Evolutionary conservation across 306 rosid genomes (phyloP).

Genomic region (Cucurbita maxima): DNA sequence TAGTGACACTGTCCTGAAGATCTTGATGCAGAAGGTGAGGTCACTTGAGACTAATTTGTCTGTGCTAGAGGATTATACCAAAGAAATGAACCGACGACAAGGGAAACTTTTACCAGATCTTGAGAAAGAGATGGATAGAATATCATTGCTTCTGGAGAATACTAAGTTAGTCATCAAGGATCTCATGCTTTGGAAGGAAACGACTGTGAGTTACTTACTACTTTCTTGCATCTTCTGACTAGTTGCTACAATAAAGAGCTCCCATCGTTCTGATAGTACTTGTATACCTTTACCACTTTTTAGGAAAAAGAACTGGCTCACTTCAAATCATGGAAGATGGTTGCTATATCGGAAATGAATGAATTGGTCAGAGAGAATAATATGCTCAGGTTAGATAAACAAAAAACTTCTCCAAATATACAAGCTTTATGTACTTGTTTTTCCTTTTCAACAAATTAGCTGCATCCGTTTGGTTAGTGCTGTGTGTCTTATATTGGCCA

Average conservation of each 20-base stretch:
- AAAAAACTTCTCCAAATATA: neutral
- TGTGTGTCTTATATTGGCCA: neutral
- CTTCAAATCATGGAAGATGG: constrained; percentile 54
- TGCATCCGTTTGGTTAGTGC: neutral
- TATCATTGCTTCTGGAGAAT: constrained; percentile 41
- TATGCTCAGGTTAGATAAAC: constrained; percentile 40
- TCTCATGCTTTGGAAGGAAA: constrained; percentile 38
- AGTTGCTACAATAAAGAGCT: neutral
- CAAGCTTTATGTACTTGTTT: neutral
- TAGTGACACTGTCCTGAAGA: constrained; percentile 77
- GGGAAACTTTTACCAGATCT: constrained; percentile 34
- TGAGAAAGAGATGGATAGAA: constrained; percentile 39
- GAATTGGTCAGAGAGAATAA: constrained; percentile 44
- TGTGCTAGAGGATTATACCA: constrained; percentile 46
- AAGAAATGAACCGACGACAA: constrained; percentile 52
- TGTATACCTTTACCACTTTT: constrained; percentile 8
- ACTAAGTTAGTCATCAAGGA: constrained; percentile 40
- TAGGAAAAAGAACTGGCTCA: constrained; percentile 48
- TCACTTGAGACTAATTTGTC: constrained; percentile 60
- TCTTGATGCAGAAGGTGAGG: constrained; percentile 83
- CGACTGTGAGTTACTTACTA: constrained; percentile 20
- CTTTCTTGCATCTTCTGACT: neutral
- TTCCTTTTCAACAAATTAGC: neutral
- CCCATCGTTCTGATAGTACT: neutral
- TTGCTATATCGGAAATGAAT: constrained; percentile 37